Base-by-base conservation (phyloP, 2,329 filamentous ascomycete genomes). In the Aspergillus aculeatus region DNA sequence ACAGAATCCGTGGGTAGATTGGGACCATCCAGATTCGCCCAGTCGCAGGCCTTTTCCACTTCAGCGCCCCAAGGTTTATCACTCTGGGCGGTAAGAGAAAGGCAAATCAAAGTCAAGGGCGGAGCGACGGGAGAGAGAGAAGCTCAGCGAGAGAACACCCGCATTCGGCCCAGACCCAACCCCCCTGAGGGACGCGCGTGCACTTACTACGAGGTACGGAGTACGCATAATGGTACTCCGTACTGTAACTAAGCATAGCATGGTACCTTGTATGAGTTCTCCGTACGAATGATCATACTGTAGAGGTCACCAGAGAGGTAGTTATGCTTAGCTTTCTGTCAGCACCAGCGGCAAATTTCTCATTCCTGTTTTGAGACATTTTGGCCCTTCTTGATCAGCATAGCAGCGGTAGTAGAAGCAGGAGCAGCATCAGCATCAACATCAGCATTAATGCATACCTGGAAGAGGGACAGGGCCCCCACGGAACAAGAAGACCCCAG, bases 151-250 rank as follows among this genome's bases (percentile, higher is more conserved):
- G 38, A 44, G 12, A 44, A 44, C 44, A 50, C 60, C 60, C 64
- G 60, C 60, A 64, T 62, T 59, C 54, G 61, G 62, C 52, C 63
- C 60, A 58, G 63, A 66, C 56, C 59, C 58, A 55, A 47, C 38
- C 56, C 64, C 65, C 65, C 65, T 64, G 63, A 64, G 61, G 53
- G 65, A 64, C 65, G 63, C 65, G 65, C 60, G 64, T 67, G 64
- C 64, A 58, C 56, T 47, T 57, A 41, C 54, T 41, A 47, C 23
- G 23, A 23, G 23, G 23, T 5, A 23, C 23, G 23, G 23, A 23
- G 23, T 23, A 23, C 16, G 32, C 32, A 35, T 35, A 35, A 16
- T 35, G 32, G 32, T 35, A 35, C 32, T 35, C 23, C 23, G 23
- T 23, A 23, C 23, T 23, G 23, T 23, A 23, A 23, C 23, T 23